Evolutionary conservation across 345 rosid species (phyloP).

Genomic region (Sapria himalayana): DNA sequence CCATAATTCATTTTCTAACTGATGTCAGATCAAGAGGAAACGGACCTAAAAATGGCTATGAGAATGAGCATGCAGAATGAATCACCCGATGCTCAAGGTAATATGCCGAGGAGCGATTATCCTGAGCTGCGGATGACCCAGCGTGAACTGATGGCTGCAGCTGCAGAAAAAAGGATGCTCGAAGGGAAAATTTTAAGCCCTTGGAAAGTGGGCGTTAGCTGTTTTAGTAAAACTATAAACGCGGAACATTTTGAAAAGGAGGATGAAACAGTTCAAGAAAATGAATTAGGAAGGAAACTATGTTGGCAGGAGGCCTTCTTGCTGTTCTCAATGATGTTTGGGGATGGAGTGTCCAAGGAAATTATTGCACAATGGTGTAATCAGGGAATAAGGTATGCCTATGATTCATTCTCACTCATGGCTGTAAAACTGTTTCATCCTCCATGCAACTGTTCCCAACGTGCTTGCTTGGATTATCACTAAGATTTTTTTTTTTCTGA

Average conservation of each 20-base stretch:
- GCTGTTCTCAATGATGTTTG: conserved; percentile 63
- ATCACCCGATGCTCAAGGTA: conserved; percentile 87
- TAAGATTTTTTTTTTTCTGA: too few relatives aligned
- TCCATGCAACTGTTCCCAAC: too few relatives aligned
- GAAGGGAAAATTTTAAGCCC: conserved; percentile 15
- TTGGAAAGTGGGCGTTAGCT: conserved; percentile 1
- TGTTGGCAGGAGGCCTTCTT: conserved; percentile 32
- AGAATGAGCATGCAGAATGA: conserved; percentile 80
- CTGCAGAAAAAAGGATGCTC: conserved; percentile 79
- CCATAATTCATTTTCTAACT: too few relatives aligned
- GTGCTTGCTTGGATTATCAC: too few relatives aligned
- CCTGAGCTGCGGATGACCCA: conserved; percentile 32
- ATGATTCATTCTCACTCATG: too few relatives aligned
- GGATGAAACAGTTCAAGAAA: conserved; percentile 7
- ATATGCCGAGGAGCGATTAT: conserved; percentile 55
- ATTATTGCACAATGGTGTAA: conserved; percentile 87
- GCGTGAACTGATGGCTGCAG: conserved; percentile 93
- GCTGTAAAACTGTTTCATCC: too few relatives aligned
- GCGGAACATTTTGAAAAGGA: conserved; percentile 1
- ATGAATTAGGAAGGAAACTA: conserved; percentile 14
- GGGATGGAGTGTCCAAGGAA: conserved; percentile 42
- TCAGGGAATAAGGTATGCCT: conserved; percentile 75
- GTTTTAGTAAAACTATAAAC: not conserved
- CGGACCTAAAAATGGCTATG: conserved; percentile 67
- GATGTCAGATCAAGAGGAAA: conserved; percentile 99